These are phyloP conservation scores for Tricholoma sp. DNA, from an alignment of 768 basidiomycete genomes.

Conservation along the genomic window DNA sequence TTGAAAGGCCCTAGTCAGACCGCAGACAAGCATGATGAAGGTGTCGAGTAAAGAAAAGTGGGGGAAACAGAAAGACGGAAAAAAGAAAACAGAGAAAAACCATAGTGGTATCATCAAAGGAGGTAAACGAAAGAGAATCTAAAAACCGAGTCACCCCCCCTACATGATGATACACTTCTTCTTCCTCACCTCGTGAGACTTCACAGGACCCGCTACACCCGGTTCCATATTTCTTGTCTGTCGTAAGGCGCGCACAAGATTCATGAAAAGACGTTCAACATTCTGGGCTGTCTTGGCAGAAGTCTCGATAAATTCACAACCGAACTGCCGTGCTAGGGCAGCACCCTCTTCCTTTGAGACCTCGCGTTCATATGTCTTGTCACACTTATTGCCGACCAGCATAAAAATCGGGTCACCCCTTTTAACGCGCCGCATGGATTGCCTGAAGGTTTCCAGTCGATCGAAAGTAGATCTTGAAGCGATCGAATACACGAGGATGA, in stretches of 20 bases:
- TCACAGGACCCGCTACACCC: slow-evolving; percentile 34
- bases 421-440: slow-evolving; percentile 87
- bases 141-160: slow-evolving; percentile 64
- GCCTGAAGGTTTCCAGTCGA: slow-evolving; percentile 83
- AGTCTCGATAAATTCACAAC: slow-evolving; percentile 94
- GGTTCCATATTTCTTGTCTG: slow-evolving; percentile 57
- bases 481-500: slow-evolving; percentile 95
- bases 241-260: slow-evolving; percentile 79
- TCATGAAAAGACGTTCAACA: slow-evolving; percentile 87
- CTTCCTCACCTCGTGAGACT: slow-evolving; percentile 35
- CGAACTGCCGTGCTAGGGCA: slow-evolving; percentile 74
- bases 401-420: slow-evolving; percentile 83
- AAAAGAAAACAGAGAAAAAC: slow-evolving; percentile 29
- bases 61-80: slow-evolving; percentile 18
- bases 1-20: slow-evolving; percentile 28
- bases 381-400: slow-evolving; percentile 95
- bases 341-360: slow-evolving; percentile 89
- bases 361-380: slow-evolving; percentile 87
- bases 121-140: slow-evolving; percentile 66
- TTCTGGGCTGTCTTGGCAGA: slow-evolving; percentile 94
- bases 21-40: slow-evolving; percentile 20
- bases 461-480: slow-evolving; percentile 91
- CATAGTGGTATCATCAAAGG: slow-evolving; percentile 79
- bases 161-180: slow-evolving; percentile 78
- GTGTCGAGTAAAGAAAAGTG: slow-evolving; percentile 17